Conservation (phyloP, 2,329 filamentous ascomycete species). For the Colletotrichum siamense region DNA sequence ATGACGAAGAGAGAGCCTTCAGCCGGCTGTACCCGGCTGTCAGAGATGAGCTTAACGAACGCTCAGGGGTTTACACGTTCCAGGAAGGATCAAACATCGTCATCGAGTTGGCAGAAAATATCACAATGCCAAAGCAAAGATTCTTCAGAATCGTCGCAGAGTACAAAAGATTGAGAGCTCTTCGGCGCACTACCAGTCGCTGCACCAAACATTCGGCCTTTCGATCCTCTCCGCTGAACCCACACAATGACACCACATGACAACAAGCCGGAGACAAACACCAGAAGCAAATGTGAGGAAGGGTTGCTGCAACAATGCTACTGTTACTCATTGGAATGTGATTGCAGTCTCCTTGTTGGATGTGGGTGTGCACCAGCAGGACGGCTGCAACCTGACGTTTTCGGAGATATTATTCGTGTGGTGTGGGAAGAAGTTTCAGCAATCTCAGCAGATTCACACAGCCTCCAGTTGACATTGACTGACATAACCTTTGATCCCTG, state of each 20-base stretch:
- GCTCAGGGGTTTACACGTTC: neutral
- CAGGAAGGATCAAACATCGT: neutral
- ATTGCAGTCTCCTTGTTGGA: neutral
- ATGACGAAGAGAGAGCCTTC: neutral
- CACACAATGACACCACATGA: neutral
- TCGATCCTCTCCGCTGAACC: neutral
- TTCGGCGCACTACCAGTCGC: neutral
- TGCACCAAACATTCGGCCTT: neutral
- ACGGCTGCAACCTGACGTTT: neutral
- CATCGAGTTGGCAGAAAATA: neutral
- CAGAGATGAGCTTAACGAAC: neutral
- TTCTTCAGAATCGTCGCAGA: neutral
- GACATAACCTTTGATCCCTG: fast-evolving
- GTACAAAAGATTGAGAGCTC: neutral
- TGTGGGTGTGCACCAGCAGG: neutral
- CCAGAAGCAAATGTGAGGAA: neutral
- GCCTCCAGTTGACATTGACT: neutral
- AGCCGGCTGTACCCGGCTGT: neutral
- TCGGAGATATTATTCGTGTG: neutral
- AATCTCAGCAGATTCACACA: neutral
- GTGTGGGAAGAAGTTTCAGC: neutral
- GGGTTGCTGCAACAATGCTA: neutral
- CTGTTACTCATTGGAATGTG: neutral
- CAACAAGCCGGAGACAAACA: neutral
- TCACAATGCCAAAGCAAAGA: neutral